Base-by-base conservation (phyloP, 805 yeast species). In the Zygoascus tannicola region DNA sequence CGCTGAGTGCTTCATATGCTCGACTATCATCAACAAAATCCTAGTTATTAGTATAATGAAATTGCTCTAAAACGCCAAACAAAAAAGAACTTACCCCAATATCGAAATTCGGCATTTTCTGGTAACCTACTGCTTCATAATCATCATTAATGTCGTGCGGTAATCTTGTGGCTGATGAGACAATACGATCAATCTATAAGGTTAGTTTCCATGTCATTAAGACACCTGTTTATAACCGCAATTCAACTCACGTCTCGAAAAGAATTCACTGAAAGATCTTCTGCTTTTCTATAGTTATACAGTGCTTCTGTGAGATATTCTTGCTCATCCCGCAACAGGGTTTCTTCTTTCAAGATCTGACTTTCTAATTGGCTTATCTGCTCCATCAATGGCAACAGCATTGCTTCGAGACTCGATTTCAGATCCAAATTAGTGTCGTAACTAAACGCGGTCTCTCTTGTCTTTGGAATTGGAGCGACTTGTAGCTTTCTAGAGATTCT, bases 381-480 rank as follows among this genome's bases (percentile, higher is more conserved):
- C 26, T 48, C 52, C 35, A 43, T 14, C 33, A 46, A 28, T 5
- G 52, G 52, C 38, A 43, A 40, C 32, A 48, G 35, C 14, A 41
- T 47, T 5, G 37, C 32, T 21, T 50, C 51, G 28, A 52, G 43
- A 10, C 37, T 43, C 4, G 35, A 44, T 8, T 43, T 40, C 32
- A 44, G 47, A 30, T 40, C 41, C 32, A 38, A n/a, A 39, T 50
- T 40, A 15, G 22, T 30, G 15, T 44, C 52, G 32, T 45, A 46
- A 33, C 41, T 42, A 38, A 44, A 52, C 14, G 42, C 47, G 7
- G 33, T 19, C 18, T 52, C 53, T 8, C 44, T 34, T 7, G 49
- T 41, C 10, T 38, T 28, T 10, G 44, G 55, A 2, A 52, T 49
- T 3, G 44, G 48, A 12, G 40, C 35, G 7, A 22, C 22, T 10